A percentile compares a stretch with the other conserved stretches of the same genome.
Conservation (phyloP, 345 rosid genomes). For the Eucalyptus regnans region DNA sequence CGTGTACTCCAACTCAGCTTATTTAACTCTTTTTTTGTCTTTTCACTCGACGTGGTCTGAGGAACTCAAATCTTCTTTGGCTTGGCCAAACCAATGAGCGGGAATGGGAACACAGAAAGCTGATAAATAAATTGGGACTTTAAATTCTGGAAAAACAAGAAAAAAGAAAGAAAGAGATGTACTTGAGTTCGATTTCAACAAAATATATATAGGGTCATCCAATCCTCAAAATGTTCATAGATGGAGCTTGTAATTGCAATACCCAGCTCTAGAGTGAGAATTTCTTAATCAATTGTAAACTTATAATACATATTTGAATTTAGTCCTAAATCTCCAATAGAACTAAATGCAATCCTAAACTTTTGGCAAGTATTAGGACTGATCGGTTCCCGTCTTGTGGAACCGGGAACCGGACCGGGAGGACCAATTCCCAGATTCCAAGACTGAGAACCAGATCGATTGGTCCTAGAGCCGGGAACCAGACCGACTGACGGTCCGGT, state of each 20-base stretch:
- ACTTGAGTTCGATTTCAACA: neutral
- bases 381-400: no score
- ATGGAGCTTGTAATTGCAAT: neutral
- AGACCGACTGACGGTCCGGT: no score
- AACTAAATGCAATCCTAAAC: neutral
- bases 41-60: neutral
- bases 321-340: neutral
- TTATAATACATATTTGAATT: neutral
- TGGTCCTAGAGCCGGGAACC: no score
- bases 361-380: no score
- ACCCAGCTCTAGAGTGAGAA: neutral
- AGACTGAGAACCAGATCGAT: no score
- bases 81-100: neutral
- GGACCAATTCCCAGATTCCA: no score
- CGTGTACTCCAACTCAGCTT: neutral
- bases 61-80: neutral
- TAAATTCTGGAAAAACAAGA: neutral
- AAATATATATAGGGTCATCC: neutral
- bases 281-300: neutral
- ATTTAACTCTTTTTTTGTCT: neutral
- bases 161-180: neutral
- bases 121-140: neutral
- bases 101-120: neutral
- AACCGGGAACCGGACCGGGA: no score
- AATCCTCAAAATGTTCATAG: neutral